Evolutionary conservation across 2,329 filamentous ascomycete species (phyloP), one percentile per base, ranked within the genome.

Genomic region (Pleoardoris graminearum): DNA sequence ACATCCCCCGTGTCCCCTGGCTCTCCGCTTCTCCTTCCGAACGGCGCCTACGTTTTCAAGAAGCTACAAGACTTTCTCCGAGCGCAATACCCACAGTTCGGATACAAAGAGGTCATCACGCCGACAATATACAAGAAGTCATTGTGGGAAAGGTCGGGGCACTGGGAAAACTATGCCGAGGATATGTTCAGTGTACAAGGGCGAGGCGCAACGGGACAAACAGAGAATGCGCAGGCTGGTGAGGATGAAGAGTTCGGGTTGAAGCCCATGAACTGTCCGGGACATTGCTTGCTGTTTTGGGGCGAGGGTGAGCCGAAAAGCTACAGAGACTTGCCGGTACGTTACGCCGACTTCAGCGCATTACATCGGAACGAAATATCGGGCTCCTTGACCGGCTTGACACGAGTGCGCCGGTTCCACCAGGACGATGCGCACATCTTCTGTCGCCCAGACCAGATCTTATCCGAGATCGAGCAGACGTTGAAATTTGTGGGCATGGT

Each of bases 391-490:
- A 90, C 86, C 43, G 91, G 91, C 12, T 77, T 96, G 53, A 96
- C 91, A 3, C 85, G 91, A 53, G 90, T 96, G 44, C 84, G 91
- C 29, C 83, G 91, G 17, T 96, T 96, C 73, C 90, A 94, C 72
- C 91, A 96, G 69, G 91, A 96, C 69, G 91, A 96, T 69, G 89
- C 89, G 5, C 91, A 96, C 73, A 94, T 96, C 57, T 96, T 96
- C 73, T 95, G 91, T 71, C 84, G 88, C 1, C 88, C 88, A 5
- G 79, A 81, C 41, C 90, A 94, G 72, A 89, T 93, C 52, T 79
- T 85, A 59, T 77, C 82, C 3, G 90, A 94, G 74, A 93, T 94
- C 51, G 80, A 81, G 48, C 82, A 82, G 55, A 90, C 89, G 1
- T 74, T 94, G 39, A 84, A 86, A 30, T 93, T 94, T 70, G 85